phyloP scores from a whole-genome alignment of 2,329 filamentous ascomycete genomes.

The Periconia macrospinosa region DNA sequence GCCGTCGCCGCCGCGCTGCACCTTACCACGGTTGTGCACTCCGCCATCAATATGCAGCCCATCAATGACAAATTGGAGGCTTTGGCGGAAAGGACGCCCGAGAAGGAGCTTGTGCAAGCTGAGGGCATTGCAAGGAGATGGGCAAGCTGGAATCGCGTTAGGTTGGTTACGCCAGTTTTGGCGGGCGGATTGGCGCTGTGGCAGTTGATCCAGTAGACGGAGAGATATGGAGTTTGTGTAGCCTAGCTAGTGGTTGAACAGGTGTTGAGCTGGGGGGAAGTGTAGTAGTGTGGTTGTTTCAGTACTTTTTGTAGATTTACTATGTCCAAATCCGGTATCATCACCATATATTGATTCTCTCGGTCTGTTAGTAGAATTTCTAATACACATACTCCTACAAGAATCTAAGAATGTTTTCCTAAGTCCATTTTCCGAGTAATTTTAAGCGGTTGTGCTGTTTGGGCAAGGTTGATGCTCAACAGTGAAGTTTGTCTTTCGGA shows the following conservation, averaged over 20 bases:
- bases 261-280: neutral
- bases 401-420: too few relatives aligned
- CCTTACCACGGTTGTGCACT: constrained; percentile 52
- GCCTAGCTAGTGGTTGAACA: neutral
- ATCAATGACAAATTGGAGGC: constrained; percentile 53
- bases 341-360: too few relatives aligned
- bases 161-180: constrained; percentile 38
- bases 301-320: too few relatives aligned
- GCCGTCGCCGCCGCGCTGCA: constrained; percentile 50
- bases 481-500: too few relatives aligned
- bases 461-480: too few relatives aligned
- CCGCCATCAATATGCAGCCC: constrained; percentile 56
- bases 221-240: constrained; percentile 1
- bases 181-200: constrained; percentile 38
- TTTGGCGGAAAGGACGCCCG: constrained; percentile 35
- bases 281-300: too few relatives aligned
- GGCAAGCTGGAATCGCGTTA: constrained; percentile 40
- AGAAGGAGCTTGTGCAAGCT: constrained; percentile 36
- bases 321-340: too few relatives aligned
- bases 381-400: too few relatives aligned
- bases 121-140: constrained; percentile 38
- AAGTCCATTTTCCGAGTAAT: too few relatives aligned
- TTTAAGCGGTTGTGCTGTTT: too few relatives aligned
- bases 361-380: too few relatives aligned
- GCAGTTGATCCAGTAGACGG: constrained; percentile 25